Evolutionary conservation across 257 asterid genomes (phyloP), one percentile per base, ranked within the genome.

Genomic region (Forsythia viridissima): DNA sequence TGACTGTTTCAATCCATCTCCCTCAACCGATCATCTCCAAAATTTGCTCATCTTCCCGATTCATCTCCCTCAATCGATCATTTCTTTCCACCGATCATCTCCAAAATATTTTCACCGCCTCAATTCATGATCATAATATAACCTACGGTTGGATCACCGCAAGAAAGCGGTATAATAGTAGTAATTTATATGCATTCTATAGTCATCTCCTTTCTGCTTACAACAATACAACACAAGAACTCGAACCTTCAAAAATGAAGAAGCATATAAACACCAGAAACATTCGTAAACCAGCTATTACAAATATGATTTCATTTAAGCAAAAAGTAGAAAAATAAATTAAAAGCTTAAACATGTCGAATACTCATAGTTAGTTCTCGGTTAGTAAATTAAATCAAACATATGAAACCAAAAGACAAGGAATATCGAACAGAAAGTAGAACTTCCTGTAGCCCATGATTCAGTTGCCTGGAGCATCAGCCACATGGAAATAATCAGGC

Each of bases 401-500:
- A 68, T 11, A 12, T n/a, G 9, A 20, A 55, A 5, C 8, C 51
- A 43, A 6, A 43, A 43, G 11, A 6, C 51, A 43, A 43, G 9
- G 12, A 24, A 43, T 43, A 43, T 43, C 8, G 12, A 7, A 16
- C 30, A 57, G 66, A n/a, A 57, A 52, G 52, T 87, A 52, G 18
- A 77, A 87, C 91, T 82, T 73, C 87, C 93, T 87, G 81, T 87
- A 87, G 9, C 90, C 90, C 89, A 87, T 95, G 55, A 91, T 82
- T 76, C 85, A 87, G 76, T 89, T 83, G 52, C 97, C 98, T 13
- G 97, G 96, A 77, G 97, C 97, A 84, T 89, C 96, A 48, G 98
- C 98, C 7, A 93, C 97, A 46, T 93, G 97, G 70, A 95, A 95
- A 83, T 93, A 96, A 82, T 96, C 97, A 4, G 99, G 99, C 99